Evolutionary conservation across 345 rosid species (phyloP), one percentile per base, ranked within the genome.

Genomic region (Xanthoceras sorbifolium): DNA sequence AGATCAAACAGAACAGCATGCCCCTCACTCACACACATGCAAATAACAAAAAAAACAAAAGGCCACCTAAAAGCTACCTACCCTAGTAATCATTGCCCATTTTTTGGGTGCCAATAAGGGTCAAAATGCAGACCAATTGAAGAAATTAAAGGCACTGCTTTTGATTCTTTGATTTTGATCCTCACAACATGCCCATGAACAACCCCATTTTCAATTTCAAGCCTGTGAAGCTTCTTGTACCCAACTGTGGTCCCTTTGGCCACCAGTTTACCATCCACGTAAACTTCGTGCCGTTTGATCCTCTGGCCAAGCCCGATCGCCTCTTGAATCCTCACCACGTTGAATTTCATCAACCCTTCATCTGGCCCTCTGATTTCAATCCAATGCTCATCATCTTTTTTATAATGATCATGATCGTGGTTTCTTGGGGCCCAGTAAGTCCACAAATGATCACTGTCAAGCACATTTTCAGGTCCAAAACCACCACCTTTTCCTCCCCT

Each of bases 301-400:
- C 97, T 81, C 74, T 92, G 94, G 22, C 94, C 94, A 26, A 92
- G 83, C 59, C 94, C 94, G 23, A 92, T 86, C 1, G 94, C 89
- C 69, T 92, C 97, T 64, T 92, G 97, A 64, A 90, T 86, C 75
- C 92, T 83, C 17, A 92, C 69, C 78, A 89, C 92, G 54, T 89
- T 92, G 40, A 90, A 92, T 72, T 78, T 79, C 77, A 85, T 79
- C 77, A 85, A 18, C 80, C 84, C 82, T 63, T 63, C 84, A 17
- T 32, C 48, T 1, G 74, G 9, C 9, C 79, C 74, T 25, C 26
- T 75, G 5, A 92, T 40, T 73, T 87, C 91, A 71, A 90, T 82
- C 92, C 97, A 90, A 34, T 74, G 77, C 3, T 65, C 84, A 60
- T 72, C 44, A 1, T 50, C 31, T 22, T 81, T 57, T 5, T 65